Percentiles rank a stretch among this genome's conserved stretches.
Evolutionary conservation across 1,284 basidiomycete species (phyloP).

Genomic region (Rhodotorula sp.): DNA sequence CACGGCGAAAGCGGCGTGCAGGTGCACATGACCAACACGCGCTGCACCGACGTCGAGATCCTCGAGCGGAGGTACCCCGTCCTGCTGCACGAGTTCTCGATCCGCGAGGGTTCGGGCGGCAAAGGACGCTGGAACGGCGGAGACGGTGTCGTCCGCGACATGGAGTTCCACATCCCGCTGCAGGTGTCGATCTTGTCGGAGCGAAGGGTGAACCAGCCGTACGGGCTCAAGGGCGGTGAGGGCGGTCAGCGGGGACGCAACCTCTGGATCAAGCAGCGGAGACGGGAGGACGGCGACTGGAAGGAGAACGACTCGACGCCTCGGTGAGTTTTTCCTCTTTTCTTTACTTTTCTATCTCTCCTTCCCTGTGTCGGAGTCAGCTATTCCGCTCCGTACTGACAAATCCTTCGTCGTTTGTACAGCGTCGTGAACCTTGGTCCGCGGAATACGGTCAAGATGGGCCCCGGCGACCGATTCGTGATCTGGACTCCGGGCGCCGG

Average conservation of each 20-base stretch:
- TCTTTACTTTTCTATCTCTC: too few relatives aligned
- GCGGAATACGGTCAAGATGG: constrained; percentile 83
- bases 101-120: constrained; percentile 64
- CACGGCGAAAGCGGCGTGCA: constrained; percentile 60
- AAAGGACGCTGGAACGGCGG: constrained; percentile 76
- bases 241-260: constrained; percentile 76
- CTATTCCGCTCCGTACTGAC: constrained; percentile 40
- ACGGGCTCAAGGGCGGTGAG: constrained; percentile 85
- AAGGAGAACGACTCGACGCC: constrained; percentile 38
- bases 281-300: constrained; percentile 57
- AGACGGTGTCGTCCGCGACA: constrained; percentile 73
- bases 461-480: constrained; percentile 73
- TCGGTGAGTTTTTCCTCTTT: constrained; percentile 1
- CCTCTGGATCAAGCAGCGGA: constrained; percentile 79
- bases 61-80: constrained; percentile 52
- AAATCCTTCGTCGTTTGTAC: not conserved
- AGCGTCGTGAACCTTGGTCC: constrained; percentile 85
- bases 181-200: constrained; percentile 79
- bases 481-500: constrained; percentile 86
- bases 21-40: constrained; percentile 46
- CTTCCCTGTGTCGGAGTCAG: too few relatives aligned
- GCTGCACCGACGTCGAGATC: constrained; percentile 78
- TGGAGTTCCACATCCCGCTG: constrained; percentile 77
- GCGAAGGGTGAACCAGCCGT: constrained; percentile 83
- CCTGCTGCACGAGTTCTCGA: constrained; percentile 49